Percentiles rank a stretch among this genome's conserved stretches.
Conservation (phyloP, 2,329 filamentous ascomycete genomes). For the Gyromitra esculenta region DNA sequence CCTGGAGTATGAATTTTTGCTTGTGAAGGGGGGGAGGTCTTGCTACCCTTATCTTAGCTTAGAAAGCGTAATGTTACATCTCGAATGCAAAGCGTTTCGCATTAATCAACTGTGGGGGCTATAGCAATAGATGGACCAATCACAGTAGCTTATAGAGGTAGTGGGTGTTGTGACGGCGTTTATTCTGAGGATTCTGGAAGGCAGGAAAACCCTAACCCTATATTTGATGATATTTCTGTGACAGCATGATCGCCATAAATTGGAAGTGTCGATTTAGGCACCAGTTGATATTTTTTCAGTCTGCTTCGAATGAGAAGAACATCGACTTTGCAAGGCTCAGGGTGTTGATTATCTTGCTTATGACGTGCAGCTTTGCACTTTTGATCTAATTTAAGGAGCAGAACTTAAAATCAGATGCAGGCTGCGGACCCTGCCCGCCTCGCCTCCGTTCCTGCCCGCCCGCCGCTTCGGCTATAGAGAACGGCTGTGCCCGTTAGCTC, state of each 20-base stretch:
- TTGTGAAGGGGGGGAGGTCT: conserved; percentile 8
- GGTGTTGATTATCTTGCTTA: background rate
- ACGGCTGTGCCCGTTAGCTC: background rate
- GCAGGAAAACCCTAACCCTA: conserved; percentile 14
- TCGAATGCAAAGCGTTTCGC: conserved; percentile 25
- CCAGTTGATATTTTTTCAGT: background rate
- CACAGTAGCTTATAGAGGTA: background rate
- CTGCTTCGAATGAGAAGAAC: background rate
- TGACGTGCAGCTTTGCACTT: conserved; percentile 23
- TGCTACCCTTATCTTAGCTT: conserved; percentile 11
- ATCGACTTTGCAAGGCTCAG: background rate
- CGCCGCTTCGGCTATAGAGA: conserved; percentile 21
- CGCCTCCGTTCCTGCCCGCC: conserved; percentile 14
- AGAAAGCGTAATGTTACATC: conserved; percentile 12
- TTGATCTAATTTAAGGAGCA: conserved; percentile 21
- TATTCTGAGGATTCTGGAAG: conserved; percentile 29
- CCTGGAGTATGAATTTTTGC: conserved; percentile 9
- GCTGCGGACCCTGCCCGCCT: conserved; percentile 16
- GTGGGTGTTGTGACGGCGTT: conserved; percentile 14
- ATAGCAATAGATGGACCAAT: background rate
- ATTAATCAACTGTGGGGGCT: conserved; percentile 17
- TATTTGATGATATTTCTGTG: background rate
- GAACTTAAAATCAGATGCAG: conserved; percentile 21
- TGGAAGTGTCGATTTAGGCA: background rate
- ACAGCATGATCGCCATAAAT: conserved; percentile 5